Evolutionary conservation across 805 yeast species (phyloP).

Genomic region (Starmerella vaccinii): DNA sequence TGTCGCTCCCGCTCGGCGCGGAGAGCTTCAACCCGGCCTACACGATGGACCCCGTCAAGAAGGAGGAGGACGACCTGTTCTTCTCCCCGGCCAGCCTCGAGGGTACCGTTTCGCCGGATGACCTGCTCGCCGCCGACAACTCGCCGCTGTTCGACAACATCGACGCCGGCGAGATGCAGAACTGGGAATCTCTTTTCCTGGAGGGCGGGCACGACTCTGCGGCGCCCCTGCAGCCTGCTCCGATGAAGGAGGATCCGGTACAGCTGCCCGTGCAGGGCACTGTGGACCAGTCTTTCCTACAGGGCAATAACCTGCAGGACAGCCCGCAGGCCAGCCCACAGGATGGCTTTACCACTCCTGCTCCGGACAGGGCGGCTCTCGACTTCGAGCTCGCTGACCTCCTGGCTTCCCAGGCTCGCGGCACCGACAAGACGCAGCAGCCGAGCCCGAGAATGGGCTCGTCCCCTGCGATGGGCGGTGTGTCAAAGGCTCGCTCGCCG

Average conservation of each 20-base stretch:
- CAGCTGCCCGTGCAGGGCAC: background rate
- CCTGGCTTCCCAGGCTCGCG: background rate
- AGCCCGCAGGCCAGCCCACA: too few relatives aligned
- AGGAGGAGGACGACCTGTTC: slow-evolving; percentile 11
- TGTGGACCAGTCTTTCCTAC: background rate
- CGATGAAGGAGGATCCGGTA: background rate
- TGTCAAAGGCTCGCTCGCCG: background rate
- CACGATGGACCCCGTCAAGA: background rate
- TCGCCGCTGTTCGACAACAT: slow-evolving; percentile 30
- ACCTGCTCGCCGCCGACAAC: slow-evolving; percentile 20
- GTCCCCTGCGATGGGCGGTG: slow-evolving; percentile 3
- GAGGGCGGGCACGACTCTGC: slow-evolving; percentile 12
- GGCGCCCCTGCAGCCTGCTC: background rate
- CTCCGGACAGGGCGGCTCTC: background rate
- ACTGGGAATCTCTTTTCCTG: slow-evolving; percentile 23
- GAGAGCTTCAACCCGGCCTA: slow-evolving; percentile 2
- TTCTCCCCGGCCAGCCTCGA: slow-evolving; percentile 19
- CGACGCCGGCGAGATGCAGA: slow-evolving; percentile 17
- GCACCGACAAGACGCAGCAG: background rate
- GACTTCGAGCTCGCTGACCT: slow-evolving; percentile 1
- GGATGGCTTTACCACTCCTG: background rate
- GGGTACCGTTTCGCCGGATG: slow-evolving; percentile 22
- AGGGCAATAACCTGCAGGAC: too few relatives aligned
- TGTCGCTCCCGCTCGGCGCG: slow-evolving; percentile 4
- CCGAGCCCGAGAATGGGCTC: background rate